These are phyloP conservation scores for Saturnispora quitensis DNA, from an alignment of 805 yeast genomes.

Conservation along the genomic window DNA sequence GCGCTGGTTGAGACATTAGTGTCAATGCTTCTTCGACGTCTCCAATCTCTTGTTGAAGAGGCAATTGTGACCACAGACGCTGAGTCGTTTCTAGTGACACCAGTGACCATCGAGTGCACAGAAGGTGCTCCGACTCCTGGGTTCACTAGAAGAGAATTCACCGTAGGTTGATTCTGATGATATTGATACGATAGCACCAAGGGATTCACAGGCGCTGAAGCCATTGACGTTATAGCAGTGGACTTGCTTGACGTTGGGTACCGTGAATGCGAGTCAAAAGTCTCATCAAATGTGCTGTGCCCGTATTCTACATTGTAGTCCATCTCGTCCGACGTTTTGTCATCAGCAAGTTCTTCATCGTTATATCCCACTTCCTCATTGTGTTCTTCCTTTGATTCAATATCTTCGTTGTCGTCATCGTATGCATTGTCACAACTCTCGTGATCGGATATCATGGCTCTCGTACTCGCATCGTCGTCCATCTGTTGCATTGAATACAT, in stretches of 20 bases:
- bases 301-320: neutral
- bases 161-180: neutral
- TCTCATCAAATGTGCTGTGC: neutral
- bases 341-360: neutral
- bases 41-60: conserved; percentile 25
- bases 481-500: neutral
- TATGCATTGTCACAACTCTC: neutral
- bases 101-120: neutral
- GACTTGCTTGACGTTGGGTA: conserved; percentile 5
- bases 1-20: conserved; percentile 59
- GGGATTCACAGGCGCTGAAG: neutral
- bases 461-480: conserved; percentile 32
- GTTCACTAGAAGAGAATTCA: neutral
- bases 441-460: conserved; percentile 31
- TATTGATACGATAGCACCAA: neutral
- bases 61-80: conserved; percentile 29
- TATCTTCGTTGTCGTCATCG: neutral
- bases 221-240: conserved; percentile 10
- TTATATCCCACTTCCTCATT: neutral
- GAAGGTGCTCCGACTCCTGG: conserved; percentile 4
- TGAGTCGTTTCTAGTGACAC: conserved; percentile 15
- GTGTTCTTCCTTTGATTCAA: neutral
- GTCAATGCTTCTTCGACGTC: conserved; percentile 29
- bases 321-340: neutral
- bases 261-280: conserved; percentile 4